Evolutionary conservation across 2,329 filamentous ascomycete genomes (phyloP), one percentile per base, ranked within the genome.

Genomic region (Stemphylium vesicarium): DNA sequence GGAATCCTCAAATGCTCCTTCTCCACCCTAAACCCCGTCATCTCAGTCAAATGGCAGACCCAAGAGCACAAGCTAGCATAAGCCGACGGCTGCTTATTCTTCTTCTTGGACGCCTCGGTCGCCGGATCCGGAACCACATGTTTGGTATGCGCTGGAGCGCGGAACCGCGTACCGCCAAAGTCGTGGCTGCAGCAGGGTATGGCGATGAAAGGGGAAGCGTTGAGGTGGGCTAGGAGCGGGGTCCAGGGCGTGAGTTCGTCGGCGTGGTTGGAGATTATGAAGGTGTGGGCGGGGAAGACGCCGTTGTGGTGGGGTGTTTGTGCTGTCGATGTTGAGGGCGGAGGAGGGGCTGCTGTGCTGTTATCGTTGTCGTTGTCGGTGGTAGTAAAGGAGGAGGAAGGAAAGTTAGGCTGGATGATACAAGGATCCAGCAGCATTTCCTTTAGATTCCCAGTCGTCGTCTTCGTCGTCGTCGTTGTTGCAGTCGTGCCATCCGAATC

Each of bases 171-270:
- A 1, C 95, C 95, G 0, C 87, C 86, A 2, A 99, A 85, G 54
- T 89, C 84, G 77, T 98, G 92, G 61, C 91, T 96, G 78, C 95
- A 99, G 79, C 95, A 99, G 1, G 95, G 95, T 39, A 99, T 96
- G 64, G 91, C 90, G 58, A 99, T 86, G 75, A 97, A 99, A 0
- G 92, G 89, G 10, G 89, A 89, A 2, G 84, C 78, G 0, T 89
- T 92, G 1, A 92, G 79, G 6, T 86, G 85, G 1, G 91, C 93
- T 36, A 99, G 84, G 15, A 98, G 83, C 0, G 95, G 95, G 0
- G 95, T 98, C 95, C 95, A 99, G 0, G 91, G 86, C 0, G 95
- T 99, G 12, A 99, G 83, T 77, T 99, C 93, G 72, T 99, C 95
- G 10, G 94, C 94, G 74, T 99, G 95, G 71, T 99, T 99, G 43